Evolutionary conservation across 352 stramenopile species (phyloP).

Genomic region (Globisporangium apiculatum): DNA sequence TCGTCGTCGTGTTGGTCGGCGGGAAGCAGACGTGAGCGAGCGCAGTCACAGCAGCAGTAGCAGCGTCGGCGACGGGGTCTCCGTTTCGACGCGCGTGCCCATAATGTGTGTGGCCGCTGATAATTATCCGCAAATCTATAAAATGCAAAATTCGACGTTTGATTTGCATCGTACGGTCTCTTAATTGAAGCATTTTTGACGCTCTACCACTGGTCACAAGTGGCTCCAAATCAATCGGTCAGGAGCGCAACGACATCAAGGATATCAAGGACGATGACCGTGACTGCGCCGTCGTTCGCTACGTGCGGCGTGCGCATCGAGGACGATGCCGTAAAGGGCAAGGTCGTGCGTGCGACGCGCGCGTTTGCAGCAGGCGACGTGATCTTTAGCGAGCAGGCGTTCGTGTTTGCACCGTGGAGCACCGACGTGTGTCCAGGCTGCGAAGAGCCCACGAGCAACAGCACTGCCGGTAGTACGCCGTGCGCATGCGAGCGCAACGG

Average conservation of each 20-base stretch:
- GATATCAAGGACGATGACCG: neutral
- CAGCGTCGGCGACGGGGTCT: too few relatives aligned
- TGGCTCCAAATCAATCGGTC: neutral
- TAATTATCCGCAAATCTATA: too few relatives aligned
- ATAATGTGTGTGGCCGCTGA: too few relatives aligned
- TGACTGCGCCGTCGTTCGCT: constrained; percentile 35
- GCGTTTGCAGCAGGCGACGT: constrained; percentile 50
- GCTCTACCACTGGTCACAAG: neutral
- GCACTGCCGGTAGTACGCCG: constrained; percentile 3
- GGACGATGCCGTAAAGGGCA: constrained; percentile 43
- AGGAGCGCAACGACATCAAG: neutral
- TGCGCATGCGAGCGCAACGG: constrained; percentile 32
- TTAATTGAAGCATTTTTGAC: neutral
- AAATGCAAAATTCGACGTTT: too few relatives aligned
- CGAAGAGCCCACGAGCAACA: constrained; percentile 29
- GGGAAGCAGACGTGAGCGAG: too few relatives aligned
- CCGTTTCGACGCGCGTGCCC: too few relatives aligned
- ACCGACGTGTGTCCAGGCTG: constrained; percentile 52
- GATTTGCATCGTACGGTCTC: too few relatives aligned
- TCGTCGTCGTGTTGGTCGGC: too few relatives aligned
- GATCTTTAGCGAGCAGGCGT: constrained; percentile 71
- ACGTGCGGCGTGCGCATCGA: constrained; percentile 46
- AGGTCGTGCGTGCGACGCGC: constrained; percentile 50
- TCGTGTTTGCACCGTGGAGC: constrained; percentile 65
- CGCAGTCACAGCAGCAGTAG: too few relatives aligned